Conservation (phyloP, 1,284 basidiomycete species). For the Cystobasidium slooffiae region DNA sequence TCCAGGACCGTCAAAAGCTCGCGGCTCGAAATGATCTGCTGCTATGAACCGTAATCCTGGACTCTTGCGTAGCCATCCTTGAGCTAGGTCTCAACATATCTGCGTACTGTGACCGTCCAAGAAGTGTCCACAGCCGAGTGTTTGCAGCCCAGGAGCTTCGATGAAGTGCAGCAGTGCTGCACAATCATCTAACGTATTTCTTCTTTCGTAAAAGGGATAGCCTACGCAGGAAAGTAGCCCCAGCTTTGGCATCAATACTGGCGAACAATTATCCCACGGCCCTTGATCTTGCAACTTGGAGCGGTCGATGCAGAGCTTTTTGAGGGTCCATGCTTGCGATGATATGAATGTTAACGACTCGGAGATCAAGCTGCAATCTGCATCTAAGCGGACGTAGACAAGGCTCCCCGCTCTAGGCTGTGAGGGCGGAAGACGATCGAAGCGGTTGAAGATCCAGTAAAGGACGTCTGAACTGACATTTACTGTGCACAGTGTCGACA, state of each 20-base stretch:
- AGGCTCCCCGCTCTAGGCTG: background rate
- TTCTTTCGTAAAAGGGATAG: background rate
- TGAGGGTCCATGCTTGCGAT: background rate
- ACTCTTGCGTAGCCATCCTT: too few species aligned
- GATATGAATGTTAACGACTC: background rate
- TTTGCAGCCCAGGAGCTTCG: background rate
- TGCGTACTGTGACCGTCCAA: background rate
- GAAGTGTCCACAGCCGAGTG: background rate
- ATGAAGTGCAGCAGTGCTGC: background rate
- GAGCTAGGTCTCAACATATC: background rate
- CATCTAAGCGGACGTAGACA: background rate
- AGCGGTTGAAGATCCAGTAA: background rate
- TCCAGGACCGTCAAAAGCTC: too few species aligned
- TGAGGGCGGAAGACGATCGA: background rate
- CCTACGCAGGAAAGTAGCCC: background rate
- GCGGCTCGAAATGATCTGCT: too few species aligned
- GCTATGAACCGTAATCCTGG: too few species aligned
- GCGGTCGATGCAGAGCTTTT: background rate
- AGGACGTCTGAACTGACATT: background rate
- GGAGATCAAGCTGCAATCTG: background rate
- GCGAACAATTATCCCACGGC: background rate
- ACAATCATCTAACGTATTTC: background rate
- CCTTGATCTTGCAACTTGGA: background rate
- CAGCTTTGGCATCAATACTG: background rate
- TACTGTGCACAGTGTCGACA: background rate